These are phyloP conservation scores for Blastobotrys apis DNA, from an alignment of 1,139 yeast genomes.

Conservation along the genomic window DNA sequence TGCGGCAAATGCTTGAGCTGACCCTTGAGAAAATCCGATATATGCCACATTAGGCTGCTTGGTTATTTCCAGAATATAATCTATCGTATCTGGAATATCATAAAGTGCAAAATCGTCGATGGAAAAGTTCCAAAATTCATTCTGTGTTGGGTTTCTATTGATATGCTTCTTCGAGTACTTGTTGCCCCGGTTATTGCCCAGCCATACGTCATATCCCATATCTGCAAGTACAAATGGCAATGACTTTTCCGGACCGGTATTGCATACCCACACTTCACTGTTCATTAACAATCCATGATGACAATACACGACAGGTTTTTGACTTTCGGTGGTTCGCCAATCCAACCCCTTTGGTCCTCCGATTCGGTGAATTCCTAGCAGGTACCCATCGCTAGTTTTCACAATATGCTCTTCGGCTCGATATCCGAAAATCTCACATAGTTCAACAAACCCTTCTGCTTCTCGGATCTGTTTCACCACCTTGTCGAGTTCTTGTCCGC, in stretches of 20 bases:
- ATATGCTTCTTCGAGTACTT: conserved; percentile 66
- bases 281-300: conserved; percentile 93
- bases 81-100: conserved; percentile 74
- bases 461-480: conserved; percentile 25
- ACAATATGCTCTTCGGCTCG: conserved; percentile 69
- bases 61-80: conserved; percentile 53
- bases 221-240: conserved; percentile 75
- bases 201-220: conserved; percentile 86
- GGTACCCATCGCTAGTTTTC: conserved; percentile 52
- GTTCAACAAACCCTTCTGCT: conserved; percentile 53
- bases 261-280: conserved; percentile 82
- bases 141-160: conserved; percentile 41
- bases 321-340: conserved; percentile 12
- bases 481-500: conserved; percentile 13
- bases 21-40: conserved; percentile 87
- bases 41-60: conserved; percentile 48
- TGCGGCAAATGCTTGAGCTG: conserved; percentile 86
- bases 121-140: conserved; percentile 75
- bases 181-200: conserved; percentile 88
- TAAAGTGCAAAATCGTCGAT: conserved; percentile 80
- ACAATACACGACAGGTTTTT: conserved; percentile 57
- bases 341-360: conserved; percentile 39
- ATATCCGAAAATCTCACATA: conserved; percentile 61
- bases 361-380: conserved; percentile 52
- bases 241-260: conserved; percentile 52